Percentiles rank a stretch among this genome's conserved stretches.
Conservation (phyloP, 805 yeast species). For the Zygosaccharomyces lentus region DNA sequence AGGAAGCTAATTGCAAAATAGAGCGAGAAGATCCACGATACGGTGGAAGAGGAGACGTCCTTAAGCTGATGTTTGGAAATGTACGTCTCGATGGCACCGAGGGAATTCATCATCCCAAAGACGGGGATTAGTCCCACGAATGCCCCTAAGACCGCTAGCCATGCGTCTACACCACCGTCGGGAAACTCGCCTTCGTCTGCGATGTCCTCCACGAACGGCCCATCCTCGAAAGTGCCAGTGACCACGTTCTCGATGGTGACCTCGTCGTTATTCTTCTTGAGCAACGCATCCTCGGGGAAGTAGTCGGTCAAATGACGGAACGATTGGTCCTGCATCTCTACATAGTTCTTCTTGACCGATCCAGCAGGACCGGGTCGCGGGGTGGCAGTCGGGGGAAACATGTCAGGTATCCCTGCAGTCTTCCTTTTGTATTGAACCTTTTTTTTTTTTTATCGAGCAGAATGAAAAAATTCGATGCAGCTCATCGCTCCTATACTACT, state of each 20-base stretch:
- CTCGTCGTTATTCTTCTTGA: constrained; percentile 12
- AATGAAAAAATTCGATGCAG: not conserved
- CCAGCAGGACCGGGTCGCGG: constrained; percentile 13
- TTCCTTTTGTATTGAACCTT: not conserved
- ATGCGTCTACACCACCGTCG: constrained; percentile 58
- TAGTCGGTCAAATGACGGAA: constrained; percentile 12
- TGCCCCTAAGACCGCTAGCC: constrained; percentile 54
- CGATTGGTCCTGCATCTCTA: constrained; percentile 10
- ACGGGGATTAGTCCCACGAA: constrained; percentile 56
- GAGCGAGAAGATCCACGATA: constrained; percentile 67
- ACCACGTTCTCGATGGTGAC: not conserved
- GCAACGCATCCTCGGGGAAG: constrained; percentile 5
- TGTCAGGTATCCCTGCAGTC: not conserved
- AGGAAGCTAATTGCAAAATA: constrained; percentile 50
- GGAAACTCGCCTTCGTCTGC: constrained; percentile 32
- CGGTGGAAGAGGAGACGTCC: constrained; percentile 44
- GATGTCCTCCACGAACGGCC: not conserved
- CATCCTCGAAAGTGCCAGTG: not conserved
- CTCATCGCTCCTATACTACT: not conserved
- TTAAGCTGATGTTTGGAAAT: constrained; percentile 52
- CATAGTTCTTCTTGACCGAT: constrained; percentile 9
- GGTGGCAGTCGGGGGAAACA: constrained; percentile 11
- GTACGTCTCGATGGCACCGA: constrained; percentile 66
- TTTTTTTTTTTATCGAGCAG: not conserved
- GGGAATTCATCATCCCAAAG: constrained; percentile 56